phyloP scores from a whole-genome alignment of 208 protist genomes.

The Porcisia hertigi region DNA sequence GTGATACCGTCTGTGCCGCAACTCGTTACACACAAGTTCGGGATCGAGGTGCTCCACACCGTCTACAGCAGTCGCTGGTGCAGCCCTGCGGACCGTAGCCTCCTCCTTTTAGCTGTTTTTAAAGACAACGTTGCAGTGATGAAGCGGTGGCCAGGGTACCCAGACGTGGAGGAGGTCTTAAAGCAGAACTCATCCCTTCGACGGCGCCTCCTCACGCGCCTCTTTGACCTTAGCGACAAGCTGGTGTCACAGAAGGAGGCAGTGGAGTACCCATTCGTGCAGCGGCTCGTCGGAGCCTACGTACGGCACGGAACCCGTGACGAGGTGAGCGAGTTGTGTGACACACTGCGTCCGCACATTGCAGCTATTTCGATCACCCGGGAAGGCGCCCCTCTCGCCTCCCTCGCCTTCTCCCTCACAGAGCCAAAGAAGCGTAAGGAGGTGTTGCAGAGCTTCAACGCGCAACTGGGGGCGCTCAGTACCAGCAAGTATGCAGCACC shows the following conservation, averaged over 20 bases:
- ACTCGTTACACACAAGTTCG: conserved; percentile 86
- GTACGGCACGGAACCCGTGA: conserved; percentile 65
- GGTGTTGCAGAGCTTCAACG: conserved; percentile 68
- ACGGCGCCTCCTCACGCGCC: conserved; percentile 71
- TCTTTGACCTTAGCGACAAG: conserved; percentile 89
- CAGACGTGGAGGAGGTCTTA: conserved; percentile 75
- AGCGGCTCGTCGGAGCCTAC: conserved; percentile 78
- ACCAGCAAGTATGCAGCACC: conserved; percentile 86
- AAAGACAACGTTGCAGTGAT: conserved; percentile 86
- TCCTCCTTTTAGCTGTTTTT: conserved; percentile 82
- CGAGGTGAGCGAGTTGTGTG: conserved; percentile 88
- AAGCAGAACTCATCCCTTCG: conserved; percentile 56
- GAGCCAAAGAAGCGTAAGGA: conserved; percentile 85
- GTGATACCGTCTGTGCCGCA: conserved; percentile 70
- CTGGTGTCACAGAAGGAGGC: conserved; percentile 90
- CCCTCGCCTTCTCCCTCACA: conserved; percentile 79
- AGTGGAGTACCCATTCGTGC: conserved; percentile 82
- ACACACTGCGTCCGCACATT: conserved; percentile 79
- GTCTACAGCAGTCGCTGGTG: conserved; percentile 86
- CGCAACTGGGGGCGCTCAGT: conserved; percentile 66
- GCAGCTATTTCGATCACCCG: conserved; percentile 60
- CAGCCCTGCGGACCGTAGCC: conserved; percentile 60
- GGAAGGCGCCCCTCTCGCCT: conserved; percentile 77
- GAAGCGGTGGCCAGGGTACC: conserved; percentile 87
- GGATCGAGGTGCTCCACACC: conserved; percentile 80